Base-by-base conservation (phyloP, 2,329 filamentous ascomycete species). In the Microdochium paspali region DNA sequence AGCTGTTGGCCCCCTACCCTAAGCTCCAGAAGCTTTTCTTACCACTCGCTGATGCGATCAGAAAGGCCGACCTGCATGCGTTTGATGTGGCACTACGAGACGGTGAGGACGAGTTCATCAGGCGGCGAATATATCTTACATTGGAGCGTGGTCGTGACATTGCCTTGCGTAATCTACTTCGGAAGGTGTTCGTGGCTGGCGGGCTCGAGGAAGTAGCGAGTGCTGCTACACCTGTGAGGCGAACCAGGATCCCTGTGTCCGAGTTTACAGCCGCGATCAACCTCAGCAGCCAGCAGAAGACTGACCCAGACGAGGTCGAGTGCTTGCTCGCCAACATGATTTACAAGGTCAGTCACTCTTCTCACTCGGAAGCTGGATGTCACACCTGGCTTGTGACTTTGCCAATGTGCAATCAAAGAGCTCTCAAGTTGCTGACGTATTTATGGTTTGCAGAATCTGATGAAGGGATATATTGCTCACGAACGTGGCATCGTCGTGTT, bases 391-490 rank as follows among this genome's bases (percentile, higher is more conserved):
- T n/a, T 35, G 31, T 35, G 10, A n/a, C 18, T 18, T 35, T 35
- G 6, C 15, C 15, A 9, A 9, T 35, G 6, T n/a, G n/a, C n/a
- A n/a, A n/a, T n/a, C n/a, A n/a, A n/a, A n/a, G n/a, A n/a, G n/a
- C n/a, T n/a, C n/a, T n/a, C n/a, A n/a, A n/a, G n/a, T n/a, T n/a
- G n/a, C n/a, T n/a, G n/a, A n/a, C n/a, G n/a, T n/a, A n/a, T n/a
- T n/a, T n/a, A n/a, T n/a, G n/a, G n/a, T 15, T 5, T 18, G 42
- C 55, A 95, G 89, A 87, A 86, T 50, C 74, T 93, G 23, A 95
- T 98, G 87, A 98, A 97, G 68, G 93, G 94, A 35, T 98, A 98
- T 67, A 98, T 98, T 56, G 85, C 91, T 26, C 85, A 91, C 47
- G 90, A 95, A 56, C 82, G 87, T 56, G 86, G 85, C 28, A 90